phyloP scores from a whole-genome alignment of 805 yeast genomes.

The Candida oleophila region DNA sequence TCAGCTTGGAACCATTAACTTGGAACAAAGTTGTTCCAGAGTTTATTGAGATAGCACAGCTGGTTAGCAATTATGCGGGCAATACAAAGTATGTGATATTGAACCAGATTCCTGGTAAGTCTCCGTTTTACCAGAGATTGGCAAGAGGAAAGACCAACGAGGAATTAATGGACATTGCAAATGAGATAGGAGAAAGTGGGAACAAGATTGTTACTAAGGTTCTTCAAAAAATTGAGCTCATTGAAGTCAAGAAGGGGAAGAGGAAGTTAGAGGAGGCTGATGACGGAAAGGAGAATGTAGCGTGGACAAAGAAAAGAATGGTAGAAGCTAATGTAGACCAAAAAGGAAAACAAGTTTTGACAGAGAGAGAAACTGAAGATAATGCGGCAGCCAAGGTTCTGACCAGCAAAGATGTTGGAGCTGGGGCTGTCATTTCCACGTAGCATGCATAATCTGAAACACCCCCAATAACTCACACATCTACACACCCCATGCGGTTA shows the following conservation, averaged over 20 bases:
- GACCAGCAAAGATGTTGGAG: too few species aligned
- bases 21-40: slow-evolving; percentile 60
- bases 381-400: too few species aligned
- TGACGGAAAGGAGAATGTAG: not conserved
- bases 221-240: slow-evolving; percentile 20
- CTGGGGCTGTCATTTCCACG: too few species aligned
- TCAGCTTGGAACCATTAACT: slow-evolving; percentile 43
- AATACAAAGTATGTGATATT: slow-evolving; percentile 81
- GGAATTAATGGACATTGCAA: slow-evolving; percentile 41
- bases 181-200: slow-evolving; percentile 33
- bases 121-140: slow-evolving; percentile 55
- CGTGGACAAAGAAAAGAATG: not conserved
- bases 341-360: not conserved
- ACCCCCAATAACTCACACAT: too few species aligned
- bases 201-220: slow-evolving; percentile 33
- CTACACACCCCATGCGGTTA: too few species aligned
- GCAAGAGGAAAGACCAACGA: slow-evolving; percentile 55
- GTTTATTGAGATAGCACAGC: slow-evolving; percentile 51
- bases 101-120: slow-evolving; percentile 77
- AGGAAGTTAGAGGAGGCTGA: slow-evolving; percentile 5
- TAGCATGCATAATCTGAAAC: too few species aligned
- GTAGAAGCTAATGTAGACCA: not conserved
- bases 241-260: slow-evolving; percentile 3
- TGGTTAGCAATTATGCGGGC: slow-evolving; percentile 60
- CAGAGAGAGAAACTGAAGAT: too few species aligned